Percentiles rank a stretch among this genome's conserved stretches.
Evolutionary conservation across 768 basidiomycete genomes (phyloP).

Genomic region (Dacryopinax spathularia): DNA sequence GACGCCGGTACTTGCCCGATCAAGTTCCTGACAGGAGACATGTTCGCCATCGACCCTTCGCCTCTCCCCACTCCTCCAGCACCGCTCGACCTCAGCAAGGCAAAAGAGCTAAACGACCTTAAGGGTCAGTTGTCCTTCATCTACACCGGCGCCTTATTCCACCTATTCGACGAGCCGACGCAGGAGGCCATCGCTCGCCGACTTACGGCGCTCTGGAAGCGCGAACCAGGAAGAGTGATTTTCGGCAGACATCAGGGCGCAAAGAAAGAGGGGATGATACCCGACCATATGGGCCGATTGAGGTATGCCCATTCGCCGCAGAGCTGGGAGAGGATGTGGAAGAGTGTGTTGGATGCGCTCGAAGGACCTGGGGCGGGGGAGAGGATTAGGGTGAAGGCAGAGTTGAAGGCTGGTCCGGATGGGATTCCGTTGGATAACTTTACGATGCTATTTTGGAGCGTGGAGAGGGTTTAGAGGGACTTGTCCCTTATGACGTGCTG

Average conservation of each 20-base stretch:
- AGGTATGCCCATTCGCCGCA: conserved; percentile 22
- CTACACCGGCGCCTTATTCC: conserved; percentile 25
- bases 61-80: not conserved
- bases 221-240: conserved; percentile 17
- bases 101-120: conserved; percentile 17
- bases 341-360: conserved; percentile 17
- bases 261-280: conserved; percentile 17
- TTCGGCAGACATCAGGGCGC: conserved; percentile 25
- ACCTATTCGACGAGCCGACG: conserved; percentile 24
- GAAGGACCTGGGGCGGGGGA: conserved; percentile 10
- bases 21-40: conserved; percentile 22
- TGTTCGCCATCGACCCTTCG: conserved; percentile 14
- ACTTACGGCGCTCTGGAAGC: conserved; percentile 18
- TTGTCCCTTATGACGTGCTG: not conserved
- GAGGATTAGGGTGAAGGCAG: not conserved
- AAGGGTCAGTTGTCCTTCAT: conserved; percentile 19
- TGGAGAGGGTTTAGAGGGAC: not conserved
- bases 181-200: conserved; percentile 24
- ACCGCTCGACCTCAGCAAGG: not conserved
- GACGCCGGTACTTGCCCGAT: conserved; percentile 17
- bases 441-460: not conserved
- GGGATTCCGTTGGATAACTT: not conserved
- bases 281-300: conserved; percentile 20
- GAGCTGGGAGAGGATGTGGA: conserved; percentile 23
- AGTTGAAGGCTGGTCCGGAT: not conserved